Evolutionary conservation across 257 asterid genomes (phyloP).

Genomic region (Salvia hispanica): DNA sequence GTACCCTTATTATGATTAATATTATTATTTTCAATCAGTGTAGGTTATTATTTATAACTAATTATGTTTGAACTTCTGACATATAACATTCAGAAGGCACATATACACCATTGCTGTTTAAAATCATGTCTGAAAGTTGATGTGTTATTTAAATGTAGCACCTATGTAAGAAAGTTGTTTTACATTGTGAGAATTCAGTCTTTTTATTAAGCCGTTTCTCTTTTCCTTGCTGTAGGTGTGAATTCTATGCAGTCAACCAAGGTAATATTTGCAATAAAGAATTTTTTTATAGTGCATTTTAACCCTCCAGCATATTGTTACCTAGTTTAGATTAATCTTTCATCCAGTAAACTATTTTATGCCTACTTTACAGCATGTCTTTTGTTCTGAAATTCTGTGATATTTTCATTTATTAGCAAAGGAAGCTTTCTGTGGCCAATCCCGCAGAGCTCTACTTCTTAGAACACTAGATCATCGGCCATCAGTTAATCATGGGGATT

Average conservation of each 20-base stretch:
- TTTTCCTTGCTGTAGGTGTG: conserved; percentile 51
- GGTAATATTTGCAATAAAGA: conserved; percentile 45
- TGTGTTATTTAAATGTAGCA: conserved; percentile 11
- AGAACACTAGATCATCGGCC: neutral
- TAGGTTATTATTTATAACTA: neutral
- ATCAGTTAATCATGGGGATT: neutral
- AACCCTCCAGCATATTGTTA: neutral
- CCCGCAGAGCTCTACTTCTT: conserved; percentile 11
- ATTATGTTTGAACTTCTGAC: neutral
- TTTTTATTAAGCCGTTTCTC: conserved; percentile 33
- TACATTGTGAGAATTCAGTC: neutral
- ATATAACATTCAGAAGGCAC: conserved; percentile 18
- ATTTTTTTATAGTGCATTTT: conserved; percentile 5
- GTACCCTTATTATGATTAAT: neutral
- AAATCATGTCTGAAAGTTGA: neutral
- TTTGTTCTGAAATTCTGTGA: neutral
- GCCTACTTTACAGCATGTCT: conserved; percentile 1
- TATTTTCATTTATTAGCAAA: conserved; percentile 1
- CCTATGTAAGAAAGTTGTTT: conserved; percentile 1
- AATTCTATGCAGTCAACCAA: conserved; percentile 50
- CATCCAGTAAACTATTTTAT: neutral
- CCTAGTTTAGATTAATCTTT: neutral
- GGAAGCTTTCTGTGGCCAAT: neutral
- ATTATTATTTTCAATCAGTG: neutral
- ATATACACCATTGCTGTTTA: conserved; percentile 3